phyloP scores from a whole-genome alignment of 306 rosid species.

The Inga laurina region DNA sequence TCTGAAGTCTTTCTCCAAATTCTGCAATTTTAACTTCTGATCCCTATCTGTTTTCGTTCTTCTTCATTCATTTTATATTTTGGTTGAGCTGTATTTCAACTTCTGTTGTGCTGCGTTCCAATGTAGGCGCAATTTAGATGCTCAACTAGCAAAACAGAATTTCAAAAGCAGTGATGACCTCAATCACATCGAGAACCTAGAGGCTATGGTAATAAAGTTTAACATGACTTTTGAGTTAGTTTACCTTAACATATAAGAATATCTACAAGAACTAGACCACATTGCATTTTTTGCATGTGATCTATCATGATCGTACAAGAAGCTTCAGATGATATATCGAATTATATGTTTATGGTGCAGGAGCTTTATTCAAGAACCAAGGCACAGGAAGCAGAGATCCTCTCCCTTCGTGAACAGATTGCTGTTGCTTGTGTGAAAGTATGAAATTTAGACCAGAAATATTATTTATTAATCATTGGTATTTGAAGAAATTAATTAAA shows the following conservation, averaged over 20 bases:
- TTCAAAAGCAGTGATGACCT: slow-evolving; percentile 46
- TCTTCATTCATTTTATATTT: slow-evolving; percentile 13
- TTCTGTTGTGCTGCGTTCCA: slow-evolving; percentile 5
- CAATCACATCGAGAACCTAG: slow-evolving; percentile 57
- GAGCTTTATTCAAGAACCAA: slow-evolving; percentile 70
- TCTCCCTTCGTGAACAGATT: slow-evolving; percentile 78
- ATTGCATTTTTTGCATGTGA: slow-evolving; percentile 4
- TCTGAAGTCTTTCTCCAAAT: not conserved
- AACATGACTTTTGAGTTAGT: slow-evolving; percentile 14
- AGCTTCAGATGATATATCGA: slow-evolving; percentile 29
- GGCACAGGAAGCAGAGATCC: slow-evolving; percentile 80
- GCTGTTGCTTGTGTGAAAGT: slow-evolving; percentile 80
- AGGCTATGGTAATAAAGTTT: slow-evolving; percentile 58
- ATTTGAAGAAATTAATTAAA: slow-evolving; percentile 28
- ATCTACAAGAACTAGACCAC: not conserved
- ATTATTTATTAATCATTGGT: slow-evolving; percentile 16
- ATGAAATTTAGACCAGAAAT: slow-evolving; percentile 19
- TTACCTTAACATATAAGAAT: not conserved
- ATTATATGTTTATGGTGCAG: slow-evolving; percentile 47
- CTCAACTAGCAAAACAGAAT: slow-evolving; percentile 48
- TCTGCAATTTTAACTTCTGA: not conserved
- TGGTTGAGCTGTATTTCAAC: slow-evolving; percentile 23
- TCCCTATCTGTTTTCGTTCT: not conserved
- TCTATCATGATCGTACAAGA: slow-evolving; percentile 25
- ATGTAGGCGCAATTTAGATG: slow-evolving; percentile 52